phyloP scores from a whole-genome alignment of 768 basidiomycete species.

The Solioccasus polychromus region DNA sequence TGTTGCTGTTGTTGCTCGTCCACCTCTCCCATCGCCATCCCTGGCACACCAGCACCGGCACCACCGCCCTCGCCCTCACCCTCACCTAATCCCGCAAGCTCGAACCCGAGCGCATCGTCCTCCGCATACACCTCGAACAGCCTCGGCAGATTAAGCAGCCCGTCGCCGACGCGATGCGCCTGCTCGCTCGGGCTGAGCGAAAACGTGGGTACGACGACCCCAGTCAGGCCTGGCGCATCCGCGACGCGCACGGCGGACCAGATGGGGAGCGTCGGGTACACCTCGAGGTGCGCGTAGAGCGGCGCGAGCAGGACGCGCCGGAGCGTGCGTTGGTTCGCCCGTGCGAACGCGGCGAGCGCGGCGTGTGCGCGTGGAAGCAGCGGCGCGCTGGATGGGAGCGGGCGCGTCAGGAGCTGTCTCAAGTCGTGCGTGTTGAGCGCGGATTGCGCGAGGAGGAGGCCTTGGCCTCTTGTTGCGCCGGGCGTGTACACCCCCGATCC shows the following conservation, averaged over 20 bases:
- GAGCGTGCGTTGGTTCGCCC: constrained; percentile 70
- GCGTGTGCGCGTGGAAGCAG: constrained; percentile 54
- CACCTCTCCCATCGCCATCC: constrained; percentile 21
- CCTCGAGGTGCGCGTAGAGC: constrained; percentile 64
- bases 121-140: constrained; percentile 93
- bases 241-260: constrained; percentile 53
- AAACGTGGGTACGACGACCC: constrained; percentile 76
- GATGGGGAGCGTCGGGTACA: constrained; percentile 63
- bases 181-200: constrained; percentile 88
- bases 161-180: constrained; percentile 87
- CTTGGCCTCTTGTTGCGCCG: constrained; percentile 61
- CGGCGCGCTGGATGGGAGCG: too few species aligned
- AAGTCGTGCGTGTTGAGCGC: constrained; percentile 80
- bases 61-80: constrained; percentile 51
- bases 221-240: constrained; percentile 33
- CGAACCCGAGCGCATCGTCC: constrained; percentile 88
- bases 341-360: constrained; percentile 62
- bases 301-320: constrained; percentile 86
- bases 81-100: constrained; percentile 67
- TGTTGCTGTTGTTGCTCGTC: constrained; percentile 30
- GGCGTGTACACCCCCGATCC: constrained; percentile 53
- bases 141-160: constrained; percentile 88
- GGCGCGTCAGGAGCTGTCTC: constrained; percentile 34
- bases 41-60: too few species aligned
- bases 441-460: constrained; percentile 78